These are phyloP conservation scores for Artemisia tridentata DNA, from an alignment of 129 eudicot species.

Conservation along the genomic window DNA sequence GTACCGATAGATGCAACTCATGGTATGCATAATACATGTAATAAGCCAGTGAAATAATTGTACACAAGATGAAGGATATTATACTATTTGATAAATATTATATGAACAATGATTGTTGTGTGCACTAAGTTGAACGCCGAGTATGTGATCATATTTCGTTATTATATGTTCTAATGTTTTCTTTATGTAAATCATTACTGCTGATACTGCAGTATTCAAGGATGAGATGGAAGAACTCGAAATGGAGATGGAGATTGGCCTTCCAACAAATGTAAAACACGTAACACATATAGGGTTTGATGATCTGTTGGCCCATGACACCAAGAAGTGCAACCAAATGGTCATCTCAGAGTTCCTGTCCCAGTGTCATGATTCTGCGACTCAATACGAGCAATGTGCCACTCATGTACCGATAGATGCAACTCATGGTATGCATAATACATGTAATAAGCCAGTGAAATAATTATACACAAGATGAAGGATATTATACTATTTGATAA, in stretches of 20 bases:
- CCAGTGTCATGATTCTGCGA: slow-evolving; percentile 21
- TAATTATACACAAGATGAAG: background rate
- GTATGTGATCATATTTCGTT: no score
- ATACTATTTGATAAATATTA: slow-evolving; percentile 15
- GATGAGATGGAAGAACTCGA: slow-evolving; percentile 61
- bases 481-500: background rate
- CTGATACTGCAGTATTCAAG: slow-evolving; percentile 42
- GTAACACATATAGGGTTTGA: slow-evolving; percentile 60
- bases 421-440: slow-evolving; percentile 14
- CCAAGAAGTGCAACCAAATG: slow-evolving; percentile 21
- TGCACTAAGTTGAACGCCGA: background rate
- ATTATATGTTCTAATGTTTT: background rate
- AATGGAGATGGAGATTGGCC: slow-evolving; percentile 64
- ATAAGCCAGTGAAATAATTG: background rate
- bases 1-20: slow-evolving; percentile 13
- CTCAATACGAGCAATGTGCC: slow-evolving; percentile 14
- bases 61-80: background rate
- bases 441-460: background rate
- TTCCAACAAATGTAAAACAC: slow-evolving; percentile 79
- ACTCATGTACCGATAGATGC: background rate
- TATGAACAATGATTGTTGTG: slow-evolving; percentile 7
- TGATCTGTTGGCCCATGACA: background rate
- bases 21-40: slow-evolving; percentile 7
- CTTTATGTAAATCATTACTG: background rate
- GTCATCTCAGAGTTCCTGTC: slow-evolving; percentile 27